phyloP scores from a whole-genome alignment of 2,329 filamentous ascomycete genomes.

The Trichoderma brevicompactum region DNA sequence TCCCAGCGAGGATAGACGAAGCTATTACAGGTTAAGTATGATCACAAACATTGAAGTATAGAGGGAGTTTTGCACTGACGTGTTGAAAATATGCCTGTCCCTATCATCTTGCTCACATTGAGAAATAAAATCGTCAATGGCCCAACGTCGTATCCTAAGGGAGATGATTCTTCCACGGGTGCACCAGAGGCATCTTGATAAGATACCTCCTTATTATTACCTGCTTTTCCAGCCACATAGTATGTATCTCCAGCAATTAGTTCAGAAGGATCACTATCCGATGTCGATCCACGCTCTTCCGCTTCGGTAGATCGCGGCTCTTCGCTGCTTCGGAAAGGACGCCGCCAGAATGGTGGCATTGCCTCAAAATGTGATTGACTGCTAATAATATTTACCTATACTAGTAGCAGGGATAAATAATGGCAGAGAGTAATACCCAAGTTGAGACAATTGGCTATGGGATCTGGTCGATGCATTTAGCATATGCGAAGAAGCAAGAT shows the following conservation, averaged over 20 bases:
- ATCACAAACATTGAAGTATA: neutral
- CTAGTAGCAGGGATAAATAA: neutral
- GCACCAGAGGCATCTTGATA: constrained; percentile 67
- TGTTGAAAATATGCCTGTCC: constrained; percentile 67
- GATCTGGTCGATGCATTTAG: neutral
- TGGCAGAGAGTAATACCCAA: neutral
- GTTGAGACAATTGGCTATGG: neutral
- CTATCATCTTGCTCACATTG: constrained; percentile 66
- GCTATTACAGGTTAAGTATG: constrained; percentile 44
- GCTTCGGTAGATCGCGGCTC: constrained; percentile 21
- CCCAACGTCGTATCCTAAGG: constrained; percentile 63
- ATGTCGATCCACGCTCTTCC: constrained; percentile 30
- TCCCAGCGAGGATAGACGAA: constrained; percentile 59
- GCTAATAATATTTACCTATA: neutral
- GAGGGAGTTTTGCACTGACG: constrained; percentile 48
- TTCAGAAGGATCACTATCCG: constrained; percentile 24
- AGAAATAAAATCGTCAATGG: constrained; percentile 61
- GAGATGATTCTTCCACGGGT: constrained; percentile 62
- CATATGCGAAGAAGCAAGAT: neutral
- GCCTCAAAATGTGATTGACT: neutral
- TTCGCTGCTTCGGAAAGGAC: constrained; percentile 31
- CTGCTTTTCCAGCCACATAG: constrained; percentile 33
- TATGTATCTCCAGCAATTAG: constrained; percentile 11
- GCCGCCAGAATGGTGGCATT: constrained; percentile 32
- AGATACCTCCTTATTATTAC: constrained; percentile 54